phyloP scores from a whole-genome alignment of 306 rosid genomes.

The Comarum palustre region DNA sequence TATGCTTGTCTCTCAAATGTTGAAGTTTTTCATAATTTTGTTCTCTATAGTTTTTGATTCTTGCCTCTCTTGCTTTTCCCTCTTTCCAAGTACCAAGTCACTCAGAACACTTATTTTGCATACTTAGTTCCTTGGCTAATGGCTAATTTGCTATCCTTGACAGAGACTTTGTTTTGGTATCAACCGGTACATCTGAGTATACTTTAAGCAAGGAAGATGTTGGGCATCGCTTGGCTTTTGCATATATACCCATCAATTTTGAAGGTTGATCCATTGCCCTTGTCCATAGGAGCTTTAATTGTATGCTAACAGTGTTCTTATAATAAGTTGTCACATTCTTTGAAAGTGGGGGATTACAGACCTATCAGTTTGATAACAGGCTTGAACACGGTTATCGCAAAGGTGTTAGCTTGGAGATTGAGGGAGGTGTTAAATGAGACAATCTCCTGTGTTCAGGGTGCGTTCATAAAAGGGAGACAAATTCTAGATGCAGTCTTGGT shows the following conservation, averaged over 20 bases:
- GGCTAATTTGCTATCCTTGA: slow-evolving; percentile 16
- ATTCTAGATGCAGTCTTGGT: no score
- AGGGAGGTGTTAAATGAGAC: no score
- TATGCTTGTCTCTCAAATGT: slow-evolving; percentile 4
- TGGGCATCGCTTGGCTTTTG: slow-evolving; percentile 68
- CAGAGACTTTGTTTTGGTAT: slow-evolving; percentile 61
- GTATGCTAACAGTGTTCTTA: slow-evolving; percentile 21
- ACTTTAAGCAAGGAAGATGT: slow-evolving; percentile 85
- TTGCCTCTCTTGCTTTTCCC: background rate
- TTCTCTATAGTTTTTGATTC: slow-evolving; percentile 2
- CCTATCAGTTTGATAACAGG: background rate
- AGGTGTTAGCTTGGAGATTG: no score
- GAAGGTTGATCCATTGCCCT: slow-evolving; percentile 56
- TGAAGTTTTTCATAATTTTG: slow-evolving; percentile 17
- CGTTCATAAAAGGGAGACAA: no score
- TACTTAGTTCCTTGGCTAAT: slow-evolving; percentile 20
- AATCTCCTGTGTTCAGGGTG: no score
- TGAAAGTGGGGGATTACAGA: background rate
- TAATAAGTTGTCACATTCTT: background rate
- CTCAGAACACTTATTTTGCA: background rate
- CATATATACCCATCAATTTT: slow-evolving; percentile 77
- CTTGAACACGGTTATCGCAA: background rate
- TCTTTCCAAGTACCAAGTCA: background rate
- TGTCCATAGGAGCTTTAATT: slow-evolving; percentile 18
- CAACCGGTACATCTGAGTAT: slow-evolving; percentile 81